phyloP scores from a whole-genome alignment of 2,329 filamentous ascomycete genomes.

The Geosmithia flava region DNA sequence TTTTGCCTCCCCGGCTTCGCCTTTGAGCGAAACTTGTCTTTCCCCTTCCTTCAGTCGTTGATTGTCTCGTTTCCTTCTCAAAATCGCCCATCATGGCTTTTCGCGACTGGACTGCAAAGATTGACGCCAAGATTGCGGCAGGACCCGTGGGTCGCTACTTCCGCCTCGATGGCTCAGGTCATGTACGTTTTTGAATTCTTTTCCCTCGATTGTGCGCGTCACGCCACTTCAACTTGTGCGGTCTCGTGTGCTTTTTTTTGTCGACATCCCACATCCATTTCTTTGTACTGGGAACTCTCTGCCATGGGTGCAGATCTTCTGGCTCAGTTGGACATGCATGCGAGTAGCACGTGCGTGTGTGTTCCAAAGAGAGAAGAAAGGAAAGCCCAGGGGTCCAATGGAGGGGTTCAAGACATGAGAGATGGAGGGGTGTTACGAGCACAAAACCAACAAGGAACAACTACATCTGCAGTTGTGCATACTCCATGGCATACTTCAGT shows the following conservation, averaged over 20 bases:
- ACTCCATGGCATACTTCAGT: not conserved
- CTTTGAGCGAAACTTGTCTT: not conserved
- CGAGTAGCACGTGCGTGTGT: not conserved
- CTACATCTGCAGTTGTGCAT: not conserved
- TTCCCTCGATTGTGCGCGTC: not conserved
- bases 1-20: not conserved
- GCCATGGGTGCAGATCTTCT: not conserved
- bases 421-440: not conserved
- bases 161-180: conserved; percentile 68
- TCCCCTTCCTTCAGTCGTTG: not conserved
- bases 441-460: not conserved
- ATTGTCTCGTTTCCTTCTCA: not conserved
- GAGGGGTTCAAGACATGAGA: not conserved
- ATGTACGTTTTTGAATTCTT: conserved; percentile 49
- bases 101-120: conserved; percentile 35
- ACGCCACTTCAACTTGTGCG: not conserved
- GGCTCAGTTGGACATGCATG: not conserved
- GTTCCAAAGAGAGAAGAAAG: not conserved
- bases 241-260: not conserved
- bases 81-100: conserved; percentile 25
- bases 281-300: too few relatives aligned
- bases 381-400: not conserved
- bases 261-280: too few relatives aligned
- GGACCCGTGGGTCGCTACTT: conserved; percentile 62
- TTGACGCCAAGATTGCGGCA: conserved; percentile 47